Base-by-base conservation (phyloP, 2,329 filamentous ascomycete species). In the Ascochyta pisi region DNA sequence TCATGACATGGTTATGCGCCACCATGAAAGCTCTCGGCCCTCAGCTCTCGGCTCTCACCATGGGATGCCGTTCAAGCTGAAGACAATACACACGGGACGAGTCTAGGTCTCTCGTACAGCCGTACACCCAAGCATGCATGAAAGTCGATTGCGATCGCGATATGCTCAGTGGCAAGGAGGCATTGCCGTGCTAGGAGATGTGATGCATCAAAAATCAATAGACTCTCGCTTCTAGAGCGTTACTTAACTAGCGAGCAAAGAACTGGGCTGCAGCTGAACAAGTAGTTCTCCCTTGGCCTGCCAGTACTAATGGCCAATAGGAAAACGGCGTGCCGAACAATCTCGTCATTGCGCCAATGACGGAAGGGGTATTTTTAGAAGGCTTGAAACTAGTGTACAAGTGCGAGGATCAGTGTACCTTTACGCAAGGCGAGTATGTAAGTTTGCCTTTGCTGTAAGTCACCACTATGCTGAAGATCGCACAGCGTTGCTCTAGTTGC, bases 271-370 rank as follows among this genome's bases (percentile, higher is more conserved):
- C 39, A 43, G 33, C 33, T 38, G 23, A 50, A 31, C 23, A 12
- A 37, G 39, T 24, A 19, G 9, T 31, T 5, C 4, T 23, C 13
- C 13, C 31, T 43, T 43, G 48, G 39, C 38, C 7, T 26, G 12
- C 39, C 29, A 41, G 16, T 22, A 19, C 19, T 13, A 13, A 27
- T 8, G 22, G 19, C 47, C 47, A 50, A 42, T 42, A 50, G 23
- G 31, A 42, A 50, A 22, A 26, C 13, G n/a, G n/a, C 23, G 12
- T 35, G 29, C 47, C 38, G 38, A 37, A 15, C 29, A 27, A 41
- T 42, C 12, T 42, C 47, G 38, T 50, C 47, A 50, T 42, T 6
- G 23, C n/a, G 31, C 38, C 38, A 42, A 42, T 42, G 38, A 23
- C 22, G n/a, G 16, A 6, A 13, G 27, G 19, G 6, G 38, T 50